A percentile compares a stretch with the other conserved stretches of the same genome.
Evolutionary conservation across 768 basidiomycete species (phyloP).

Genomic region (Trametes cubensis): DNA sequence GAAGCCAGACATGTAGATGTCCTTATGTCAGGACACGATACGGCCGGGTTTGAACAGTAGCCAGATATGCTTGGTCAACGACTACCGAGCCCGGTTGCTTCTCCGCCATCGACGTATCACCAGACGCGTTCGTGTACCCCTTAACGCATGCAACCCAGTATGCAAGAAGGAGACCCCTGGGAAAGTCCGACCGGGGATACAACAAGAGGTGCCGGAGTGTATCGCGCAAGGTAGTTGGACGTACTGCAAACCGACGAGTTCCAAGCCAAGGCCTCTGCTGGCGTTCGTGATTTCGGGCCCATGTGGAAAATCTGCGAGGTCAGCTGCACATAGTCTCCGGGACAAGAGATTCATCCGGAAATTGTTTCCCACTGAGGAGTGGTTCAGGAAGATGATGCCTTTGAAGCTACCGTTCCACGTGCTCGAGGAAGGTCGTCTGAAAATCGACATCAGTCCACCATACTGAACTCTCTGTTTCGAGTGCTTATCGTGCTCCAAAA

Average conservation of each 20-base stretch:
- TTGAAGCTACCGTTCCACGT: no score
- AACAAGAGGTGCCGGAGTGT: not conserved
- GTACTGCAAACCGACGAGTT: no score
- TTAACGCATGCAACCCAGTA: not conserved
- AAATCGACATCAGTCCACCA: no score
- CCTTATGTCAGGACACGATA: not conserved
- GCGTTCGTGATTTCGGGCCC: not conserved
- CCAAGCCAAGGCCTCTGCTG: no score
- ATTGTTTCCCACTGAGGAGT: no score
- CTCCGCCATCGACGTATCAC: not conserved
- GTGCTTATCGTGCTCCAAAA: no score
- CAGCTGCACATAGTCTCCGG: not conserved
- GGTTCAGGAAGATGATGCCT: no score
- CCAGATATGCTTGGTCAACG: not conserved
- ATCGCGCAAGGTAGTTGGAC: not conserved
- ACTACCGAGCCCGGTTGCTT: no score
- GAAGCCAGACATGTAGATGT: not conserved
- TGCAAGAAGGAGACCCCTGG: not conserved
- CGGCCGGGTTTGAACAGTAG: not conserved
- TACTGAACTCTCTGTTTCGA: no score
- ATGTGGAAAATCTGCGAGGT: not conserved
- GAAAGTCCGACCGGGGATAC: not conserved
- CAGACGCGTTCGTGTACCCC: not conserved
- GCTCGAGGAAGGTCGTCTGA: no score
- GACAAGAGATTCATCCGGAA: no score